Evolutionary conservation across 495 filamentous ascomycete species (phyloP), one percentile per base, ranked within the genome.

Genomic region (Trichocladium uniseriatum): DNA sequence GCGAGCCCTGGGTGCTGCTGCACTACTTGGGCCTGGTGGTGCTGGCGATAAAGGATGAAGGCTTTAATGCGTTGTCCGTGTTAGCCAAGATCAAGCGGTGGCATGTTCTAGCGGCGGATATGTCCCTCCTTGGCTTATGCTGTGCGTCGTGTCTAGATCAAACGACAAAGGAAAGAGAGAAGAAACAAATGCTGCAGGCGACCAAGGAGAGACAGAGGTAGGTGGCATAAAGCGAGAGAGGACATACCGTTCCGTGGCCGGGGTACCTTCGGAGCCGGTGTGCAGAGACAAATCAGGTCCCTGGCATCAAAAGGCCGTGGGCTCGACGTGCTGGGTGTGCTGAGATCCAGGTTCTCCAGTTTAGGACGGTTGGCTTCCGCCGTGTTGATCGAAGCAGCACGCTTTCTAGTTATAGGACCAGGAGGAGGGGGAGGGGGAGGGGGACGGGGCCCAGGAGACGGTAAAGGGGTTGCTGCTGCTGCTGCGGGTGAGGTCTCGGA

Each of bases 41-140:
- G 87, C 63, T 97, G 92, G 24, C 92, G 86, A 69, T 95, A 98
- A 56, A 98, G 77, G 56, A 98, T 98, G 68, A 98, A 98, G 31
- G 94, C 92, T 98, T 63, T 55, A 8, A 15, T 6, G 21, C 43
- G 31, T 5, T 60, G 65, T 55, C 45, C 48, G 51, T 49, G 38
- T 52, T 22, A 52, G 42, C 20, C 18, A 14, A 19, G 38, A n/a
- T n/a, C n/a, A n/a, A n/a, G n/a, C n/a, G n/a, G n/a, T n/a, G n/a
- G n/a, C n/a, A n/a, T 48, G 9, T 32, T 43, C 19, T 49, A 11
- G 15, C 8, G 3, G 21, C 29, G 22, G 11, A 32, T 11, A 14
- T 32, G 31, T 32, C 31, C 11, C 31, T 32, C 31, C n/a, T n/a
- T n/a, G n/a, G n/a, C n/a, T 14, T 10, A 3, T 14, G 7, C 13